Evolutionary conservation across 441 rosid genomes (phyloP).

Genomic region (Biscutella laevigata): DNA sequence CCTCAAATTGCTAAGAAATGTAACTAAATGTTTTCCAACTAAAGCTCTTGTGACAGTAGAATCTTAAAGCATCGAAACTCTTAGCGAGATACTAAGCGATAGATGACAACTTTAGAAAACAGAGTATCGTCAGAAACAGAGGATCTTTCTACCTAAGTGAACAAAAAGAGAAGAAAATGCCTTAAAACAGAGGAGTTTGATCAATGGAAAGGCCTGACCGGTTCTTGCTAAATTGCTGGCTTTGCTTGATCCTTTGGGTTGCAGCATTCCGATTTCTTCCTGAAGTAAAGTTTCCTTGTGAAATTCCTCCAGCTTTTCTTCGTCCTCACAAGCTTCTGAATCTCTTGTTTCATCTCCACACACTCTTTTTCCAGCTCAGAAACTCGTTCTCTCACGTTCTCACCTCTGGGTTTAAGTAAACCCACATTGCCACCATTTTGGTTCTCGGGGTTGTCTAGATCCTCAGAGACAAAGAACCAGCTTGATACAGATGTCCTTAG

Average conservation of each 20-base stretch:
- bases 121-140: constrained; percentile 1
- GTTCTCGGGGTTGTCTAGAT: constrained; percentile 33
- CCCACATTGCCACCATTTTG: constrained; percentile 19
- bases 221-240: constrained; percentile 11
- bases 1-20: constrained; percentile 14
- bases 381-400: constrained; percentile 42
- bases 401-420: constrained; percentile 20
- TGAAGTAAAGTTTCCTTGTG: constrained; percentile 44
- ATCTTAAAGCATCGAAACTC: constrained; percentile 11
- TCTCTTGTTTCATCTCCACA: constrained; percentile 47
- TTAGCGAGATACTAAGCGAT: constrained; percentile 13
- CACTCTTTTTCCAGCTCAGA: constrained; percentile 60
- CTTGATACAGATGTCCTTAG: constrained; percentile 57
- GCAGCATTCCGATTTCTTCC: constrained; percentile 48
- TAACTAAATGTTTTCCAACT: constrained; percentile 12
- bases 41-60: not conserved
- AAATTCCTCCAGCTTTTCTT: constrained; percentile 50
- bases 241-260: constrained; percentile 32
- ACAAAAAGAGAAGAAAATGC: not conserved
- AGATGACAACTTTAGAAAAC: not conserved
- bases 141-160: constrained; percentile 12
- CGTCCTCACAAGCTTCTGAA: constrained; percentile 42
- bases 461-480: constrained; percentile 56
- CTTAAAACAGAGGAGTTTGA: not conserved
- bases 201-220: not conserved